Conservation (phyloP, 2,329 filamentous ascomycete species). For the Beauveria bassiana region DNA sequence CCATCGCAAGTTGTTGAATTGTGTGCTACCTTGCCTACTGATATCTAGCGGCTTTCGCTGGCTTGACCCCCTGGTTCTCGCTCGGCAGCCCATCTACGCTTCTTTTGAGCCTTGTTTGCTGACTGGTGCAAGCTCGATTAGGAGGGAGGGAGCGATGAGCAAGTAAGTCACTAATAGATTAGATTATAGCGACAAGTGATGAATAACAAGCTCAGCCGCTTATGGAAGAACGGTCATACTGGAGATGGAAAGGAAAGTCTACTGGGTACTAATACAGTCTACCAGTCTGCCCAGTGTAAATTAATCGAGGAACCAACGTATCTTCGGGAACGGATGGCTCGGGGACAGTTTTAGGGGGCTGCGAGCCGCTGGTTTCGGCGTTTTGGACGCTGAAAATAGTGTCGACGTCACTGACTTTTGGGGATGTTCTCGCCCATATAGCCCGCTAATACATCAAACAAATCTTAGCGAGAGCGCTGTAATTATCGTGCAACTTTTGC, state of each 20-base stretch:
- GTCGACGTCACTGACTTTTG: neutral
- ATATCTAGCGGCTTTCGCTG: constrained; percentile 5
- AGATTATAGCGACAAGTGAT: neutral
- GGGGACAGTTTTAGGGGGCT: neutral
- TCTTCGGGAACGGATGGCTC: neutral
- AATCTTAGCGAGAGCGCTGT: too few relatives aligned
- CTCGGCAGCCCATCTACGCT: neutral
- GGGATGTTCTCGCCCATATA: too few relatives aligned
- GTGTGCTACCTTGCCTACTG: too few relatives aligned
- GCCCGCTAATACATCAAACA: too few relatives aligned
- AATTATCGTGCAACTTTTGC: too few relatives aligned
- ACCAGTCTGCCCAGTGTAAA: too few relatives aligned
- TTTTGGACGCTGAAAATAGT: neutral
- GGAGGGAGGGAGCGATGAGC: neutral
- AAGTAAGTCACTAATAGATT: too few relatives aligned
- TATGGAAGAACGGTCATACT: neutral
- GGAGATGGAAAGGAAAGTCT: too few relatives aligned
- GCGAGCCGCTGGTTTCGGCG: neutral
- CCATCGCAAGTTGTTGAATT: neutral
- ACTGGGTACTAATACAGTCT: too few relatives aligned
- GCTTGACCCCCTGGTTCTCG: neutral
- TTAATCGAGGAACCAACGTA: neutral
- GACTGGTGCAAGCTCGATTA: neutral
- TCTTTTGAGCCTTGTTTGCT: constrained; percentile 8
- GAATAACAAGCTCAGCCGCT: neutral